phyloP scores from a whole-genome alignment of 192 early-diverging fungal genomes.

The Coemansia sp. region DNA sequence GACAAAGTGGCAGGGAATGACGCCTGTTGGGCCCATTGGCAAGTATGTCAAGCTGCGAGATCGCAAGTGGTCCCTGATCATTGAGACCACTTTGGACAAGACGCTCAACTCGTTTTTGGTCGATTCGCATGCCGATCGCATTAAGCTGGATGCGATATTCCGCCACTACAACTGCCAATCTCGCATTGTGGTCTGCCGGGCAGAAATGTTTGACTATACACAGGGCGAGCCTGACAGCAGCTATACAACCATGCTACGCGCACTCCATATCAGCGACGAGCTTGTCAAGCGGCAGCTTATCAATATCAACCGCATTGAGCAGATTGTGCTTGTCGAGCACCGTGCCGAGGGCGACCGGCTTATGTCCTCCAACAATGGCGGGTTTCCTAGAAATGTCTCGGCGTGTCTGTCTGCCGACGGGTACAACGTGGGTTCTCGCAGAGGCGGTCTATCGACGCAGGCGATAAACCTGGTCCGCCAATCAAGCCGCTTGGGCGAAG shows the following conservation, averaged over 20 bases:
- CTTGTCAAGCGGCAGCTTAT: slow-evolving; percentile 74
- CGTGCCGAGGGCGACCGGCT: slow-evolving; percentile 41
- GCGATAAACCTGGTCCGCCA: slow-evolving; percentile 38
- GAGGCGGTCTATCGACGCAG: slow-evolving; percentile 48
- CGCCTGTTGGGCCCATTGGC: slow-evolving; percentile 74
- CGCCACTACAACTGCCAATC: slow-evolving; percentile 49
- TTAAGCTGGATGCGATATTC: slow-evolving; percentile 56
- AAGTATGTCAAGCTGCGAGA: slow-evolving; percentile 58
- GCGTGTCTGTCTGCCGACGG: slow-evolving; percentile 61
- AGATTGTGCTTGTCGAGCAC: slow-evolving; percentile 63
- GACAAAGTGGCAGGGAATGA: slow-evolving; percentile 38
- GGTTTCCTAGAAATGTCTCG: slow-evolving; percentile 61
- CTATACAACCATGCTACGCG: slow-evolving; percentile 65
- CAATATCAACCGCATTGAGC: slow-evolving; percentile 64
- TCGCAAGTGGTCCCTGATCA: slow-evolving; percentile 56
- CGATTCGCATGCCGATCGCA: slow-evolving; percentile 62
- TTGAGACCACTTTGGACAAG: slow-evolving; percentile 65
- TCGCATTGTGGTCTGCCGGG: slow-evolving; percentile 60
- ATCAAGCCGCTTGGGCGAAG: slow-evolving; percentile 54
- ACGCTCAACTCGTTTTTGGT: slow-evolving; percentile 68
- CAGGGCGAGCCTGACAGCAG: slow-evolving; percentile 59
- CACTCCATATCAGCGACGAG: slow-evolving; percentile 62
- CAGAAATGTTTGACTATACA: slow-evolving; percentile 68
- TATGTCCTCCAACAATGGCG: slow-evolving; percentile 53
- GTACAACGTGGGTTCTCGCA: slow-evolving; percentile 59